Conservation (phyloP, 139 green algal species). For the Chlamydomonas urium region DNA sequence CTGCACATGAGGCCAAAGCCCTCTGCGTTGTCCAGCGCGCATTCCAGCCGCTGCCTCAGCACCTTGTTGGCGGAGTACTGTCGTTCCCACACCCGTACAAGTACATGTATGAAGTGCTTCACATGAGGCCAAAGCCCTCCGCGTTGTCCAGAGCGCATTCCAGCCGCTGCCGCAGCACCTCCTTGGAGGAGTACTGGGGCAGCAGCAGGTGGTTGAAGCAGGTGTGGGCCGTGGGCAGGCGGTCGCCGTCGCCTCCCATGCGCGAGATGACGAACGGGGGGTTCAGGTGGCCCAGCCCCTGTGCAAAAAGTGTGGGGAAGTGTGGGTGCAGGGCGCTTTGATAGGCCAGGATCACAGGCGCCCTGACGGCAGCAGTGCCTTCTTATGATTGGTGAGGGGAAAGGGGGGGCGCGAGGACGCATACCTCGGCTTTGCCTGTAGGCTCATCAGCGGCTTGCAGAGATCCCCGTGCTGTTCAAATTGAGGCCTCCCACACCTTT, state of each 20-base stretch:
- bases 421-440: too few species aligned
- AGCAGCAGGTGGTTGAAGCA: constrained; percentile 93
- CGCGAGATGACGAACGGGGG: constrained; percentile 54
- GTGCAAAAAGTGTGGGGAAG: too few species aligned
- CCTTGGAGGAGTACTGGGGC: constrained; percentile 26
- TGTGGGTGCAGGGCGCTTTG: too few species aligned
- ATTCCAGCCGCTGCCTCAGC: constrained; percentile 44
- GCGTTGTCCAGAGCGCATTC: constrained; percentile 68
- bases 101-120: too few species aligned
- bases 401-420: too few species aligned
- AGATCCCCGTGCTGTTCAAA: too few species aligned
- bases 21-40: constrained; percentile 72
- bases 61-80: constrained; percentile 28
- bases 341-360: too few species aligned
- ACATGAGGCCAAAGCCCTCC: constrained; percentile 76
- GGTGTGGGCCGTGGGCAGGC: constrained; percentile 82
- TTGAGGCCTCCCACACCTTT: too few species aligned
- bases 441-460: too few species aligned
- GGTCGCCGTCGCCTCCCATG: constrained; percentile 41
- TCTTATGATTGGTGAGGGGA: too few species aligned
- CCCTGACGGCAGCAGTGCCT: too few species aligned
- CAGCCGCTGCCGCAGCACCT: constrained; percentile 44
- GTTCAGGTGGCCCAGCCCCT: constrained; percentile 54
- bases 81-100: too few species aligned
- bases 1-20: constrained; percentile 79